These are phyloP conservation scores for Aristolochia fimbriata DNA, from an alignment of 164 flowering plant genomes.

Conservation along the genomic window DNA sequence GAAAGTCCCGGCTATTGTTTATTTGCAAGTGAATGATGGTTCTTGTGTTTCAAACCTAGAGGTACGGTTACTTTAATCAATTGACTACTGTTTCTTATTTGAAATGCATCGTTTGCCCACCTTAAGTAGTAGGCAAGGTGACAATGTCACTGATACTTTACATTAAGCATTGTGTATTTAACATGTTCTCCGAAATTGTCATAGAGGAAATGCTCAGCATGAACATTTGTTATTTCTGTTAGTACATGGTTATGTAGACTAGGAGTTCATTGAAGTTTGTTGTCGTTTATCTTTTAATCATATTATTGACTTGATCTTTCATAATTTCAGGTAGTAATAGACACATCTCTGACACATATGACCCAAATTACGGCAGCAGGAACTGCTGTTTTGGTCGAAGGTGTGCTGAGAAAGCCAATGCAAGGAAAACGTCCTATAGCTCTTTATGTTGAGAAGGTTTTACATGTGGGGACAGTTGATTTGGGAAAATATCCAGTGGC, in stretches of 20 bases:
- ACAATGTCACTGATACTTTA: no score
- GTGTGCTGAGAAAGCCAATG: slow-evolving; percentile 35
- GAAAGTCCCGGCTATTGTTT: slow-evolving; percentile 32
- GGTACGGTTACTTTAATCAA: slow-evolving; percentile 26
- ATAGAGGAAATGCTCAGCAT: no score
- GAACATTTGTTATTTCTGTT: no score
- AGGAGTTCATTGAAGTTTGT: no score
- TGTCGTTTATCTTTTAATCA: no score
- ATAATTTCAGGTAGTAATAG: slow-evolving; percentile 49
- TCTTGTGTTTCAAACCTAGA: slow-evolving; percentile 64
- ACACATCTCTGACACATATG: slow-evolving; percentile 38
- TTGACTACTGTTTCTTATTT: background rate
- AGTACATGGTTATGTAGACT: no score
- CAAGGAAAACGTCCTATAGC: slow-evolving; percentile 45
- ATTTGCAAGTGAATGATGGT: slow-evolving; percentile 70
- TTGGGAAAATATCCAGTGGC: slow-evolving; percentile 51
- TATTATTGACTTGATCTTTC: no score
- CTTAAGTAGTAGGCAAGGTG: no score
- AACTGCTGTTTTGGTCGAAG: slow-evolving; percentile 76
- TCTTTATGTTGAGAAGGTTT: slow-evolving; percentile 57
- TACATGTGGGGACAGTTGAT: slow-evolving; percentile 69
- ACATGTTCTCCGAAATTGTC: no score
- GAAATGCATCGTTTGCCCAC: no score
- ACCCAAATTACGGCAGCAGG: slow-evolving; percentile 44
- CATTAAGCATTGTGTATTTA: no score